Percentiles rank a stretch among this genome's conserved stretches.
Conservation (phyloP, 2,329 filamentous ascomycete genomes). For the Periconia digitata region DNA sequence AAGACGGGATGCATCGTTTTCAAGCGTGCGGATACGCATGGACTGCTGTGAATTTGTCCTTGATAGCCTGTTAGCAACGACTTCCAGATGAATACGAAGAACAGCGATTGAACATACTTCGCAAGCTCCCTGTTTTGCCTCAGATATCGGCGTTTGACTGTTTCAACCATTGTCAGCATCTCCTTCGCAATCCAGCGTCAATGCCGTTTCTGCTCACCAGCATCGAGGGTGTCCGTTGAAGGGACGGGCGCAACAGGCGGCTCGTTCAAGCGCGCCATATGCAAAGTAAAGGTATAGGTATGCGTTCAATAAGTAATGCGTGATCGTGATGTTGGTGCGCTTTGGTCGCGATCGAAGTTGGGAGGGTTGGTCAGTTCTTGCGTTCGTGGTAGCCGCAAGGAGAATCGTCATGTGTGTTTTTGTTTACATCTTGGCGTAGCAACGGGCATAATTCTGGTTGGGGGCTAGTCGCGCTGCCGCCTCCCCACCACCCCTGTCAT, state of each 20-base stretch:
- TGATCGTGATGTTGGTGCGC: background rate
- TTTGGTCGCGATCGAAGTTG: conserved; percentile 11
- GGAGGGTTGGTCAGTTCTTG: too few species aligned
- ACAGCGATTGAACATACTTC: conserved; percentile 42
- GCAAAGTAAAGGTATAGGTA: conserved; percentile 46
- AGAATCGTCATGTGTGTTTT: conserved; percentile 19
- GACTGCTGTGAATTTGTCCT: conserved; percentile 77
- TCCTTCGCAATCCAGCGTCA: background rate
- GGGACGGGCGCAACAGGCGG: conserved; percentile 49
- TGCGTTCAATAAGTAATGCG: conserved; percentile 32
- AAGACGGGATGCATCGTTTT: conserved; percentile 73
- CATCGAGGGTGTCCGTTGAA: conserved; percentile 70
- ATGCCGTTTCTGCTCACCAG: conserved; percentile 55
- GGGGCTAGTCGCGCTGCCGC: conserved; percentile 4
- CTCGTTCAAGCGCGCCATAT: conserved; percentile 83
- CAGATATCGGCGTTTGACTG: conserved; percentile 77
- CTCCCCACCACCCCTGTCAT: background rate
- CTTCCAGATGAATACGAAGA: background rate
- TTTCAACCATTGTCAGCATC: conserved; percentile 1
- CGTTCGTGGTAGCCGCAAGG: conserved; percentile 34
- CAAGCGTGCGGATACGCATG: conserved; percentile 73
- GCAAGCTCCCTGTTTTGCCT: conserved; percentile 84
- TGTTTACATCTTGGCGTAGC: conserved; percentile 35
- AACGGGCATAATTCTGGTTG: background rate
- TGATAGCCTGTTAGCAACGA: conserved; percentile 1